Base-by-base conservation (phyloP, 176 grass and related monocot species). In the Carex cristatella region DNA sequence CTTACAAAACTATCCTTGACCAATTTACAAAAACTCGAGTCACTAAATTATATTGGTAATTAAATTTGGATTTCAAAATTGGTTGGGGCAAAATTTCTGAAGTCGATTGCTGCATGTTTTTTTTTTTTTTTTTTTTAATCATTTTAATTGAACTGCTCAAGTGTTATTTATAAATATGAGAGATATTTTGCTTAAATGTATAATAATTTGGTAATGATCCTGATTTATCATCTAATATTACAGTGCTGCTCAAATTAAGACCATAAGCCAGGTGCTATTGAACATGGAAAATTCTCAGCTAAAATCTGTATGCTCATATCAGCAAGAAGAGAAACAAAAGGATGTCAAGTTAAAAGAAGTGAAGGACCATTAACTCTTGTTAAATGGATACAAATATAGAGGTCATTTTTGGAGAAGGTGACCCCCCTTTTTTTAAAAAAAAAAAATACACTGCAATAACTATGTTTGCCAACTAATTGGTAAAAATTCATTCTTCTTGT, bases 201-300 rank as follows among this genome's bases (percentile, higher is more conserved):
- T 72, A 23, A 23, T 19, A 19, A 10, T 42, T 44, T 72, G 40
- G 2, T 49, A 73, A 49, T 18, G 5, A 44, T 37, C n/a, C 2
- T 63, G 18, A 31, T 33, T 69, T 79, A 66, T 83, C 55, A 10
- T 44, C 18, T 77, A 69, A 81, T 10, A 48, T 33, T 83, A 33
- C 89, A 95, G 91, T 80, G 91, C 89, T 78, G 82, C 93, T 56
- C 91, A 95, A 84, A 88, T 95, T 79, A 93, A 93, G 89, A 95
- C 93, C 33, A 83, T 95, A 76, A 86, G 89, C 33, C 91, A 88
- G 77, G 27, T 95, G 11, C 90, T 95, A 42, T 91, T 91, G 69
- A 91, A 95, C 58, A 93, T 95, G 93, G 93, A 95, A 79, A 95
- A 58, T 49, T 89, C 89, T 60, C 93, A 95, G 59, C 83, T 95